Evolutionary conservation across 2,329 filamentous ascomycete genomes (phyloP).

Genomic region (Scytalidium lignicola): DNA sequence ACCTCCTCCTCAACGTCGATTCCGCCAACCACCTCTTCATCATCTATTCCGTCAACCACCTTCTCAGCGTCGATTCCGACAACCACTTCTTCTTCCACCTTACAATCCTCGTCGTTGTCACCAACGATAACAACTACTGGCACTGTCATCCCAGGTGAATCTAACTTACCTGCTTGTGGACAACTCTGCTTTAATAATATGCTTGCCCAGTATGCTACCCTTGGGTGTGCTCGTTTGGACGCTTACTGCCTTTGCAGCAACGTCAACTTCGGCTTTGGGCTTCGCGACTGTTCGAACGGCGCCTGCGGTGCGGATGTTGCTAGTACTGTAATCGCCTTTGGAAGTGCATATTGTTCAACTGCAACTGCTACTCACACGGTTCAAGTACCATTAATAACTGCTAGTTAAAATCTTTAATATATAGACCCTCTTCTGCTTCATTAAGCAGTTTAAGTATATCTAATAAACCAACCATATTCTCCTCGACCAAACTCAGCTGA

Average conservation of each 20-base stretch:
- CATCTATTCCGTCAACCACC: too few relatives aligned
- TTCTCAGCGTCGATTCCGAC: too few relatives aligned
- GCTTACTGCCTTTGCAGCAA: constrained; percentile 33
- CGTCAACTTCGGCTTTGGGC: constrained; percentile 33
- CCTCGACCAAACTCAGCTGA: too few relatives aligned
- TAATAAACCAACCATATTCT: too few relatives aligned
- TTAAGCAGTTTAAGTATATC: too few relatives aligned
- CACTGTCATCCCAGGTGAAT: neutral
- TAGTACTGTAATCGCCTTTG: constrained; percentile 19
- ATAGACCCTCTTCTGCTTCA: too few relatives aligned
- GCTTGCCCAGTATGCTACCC: constrained; percentile 30
- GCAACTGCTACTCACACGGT: neutral
- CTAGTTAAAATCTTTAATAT: too few relatives aligned
- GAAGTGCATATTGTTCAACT: constrained; percentile 6
- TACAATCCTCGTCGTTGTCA: neutral
- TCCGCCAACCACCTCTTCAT: too few relatives aligned
- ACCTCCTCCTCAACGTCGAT: constrained; percentile 6
- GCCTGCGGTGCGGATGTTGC: constrained; percentile 24
- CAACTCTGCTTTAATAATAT: constrained; percentile 31
- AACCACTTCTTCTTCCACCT: too few relatives aligned
- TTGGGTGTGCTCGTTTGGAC: constrained; percentile 32
- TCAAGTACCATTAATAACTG: neutral
- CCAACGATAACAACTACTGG: constrained; percentile 2
- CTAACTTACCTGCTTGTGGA: constrained; percentile 5
- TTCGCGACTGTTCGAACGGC: constrained; percentile 37